Evolutionary conservation across 148 eudicot genomes (phyloP), one percentile per base, ranked within the genome.

Genomic region (Rhododendron vialii): DNA sequence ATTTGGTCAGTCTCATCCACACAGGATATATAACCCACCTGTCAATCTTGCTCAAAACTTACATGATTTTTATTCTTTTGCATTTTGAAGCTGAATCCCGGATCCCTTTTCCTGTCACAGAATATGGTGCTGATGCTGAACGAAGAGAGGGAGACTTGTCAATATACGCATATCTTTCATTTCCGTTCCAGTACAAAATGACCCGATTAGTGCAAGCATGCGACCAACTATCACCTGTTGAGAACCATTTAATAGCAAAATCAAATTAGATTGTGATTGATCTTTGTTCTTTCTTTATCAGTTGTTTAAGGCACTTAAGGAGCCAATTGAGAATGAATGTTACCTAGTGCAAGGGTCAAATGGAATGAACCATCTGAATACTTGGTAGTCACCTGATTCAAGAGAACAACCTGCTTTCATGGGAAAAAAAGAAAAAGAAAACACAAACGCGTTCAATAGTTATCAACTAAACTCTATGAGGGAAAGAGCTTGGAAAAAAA

Each of bases 151-250:
- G 95, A 18, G 99, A 97, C 86, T 97, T 97, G 89, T 97, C 99
- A 17, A 97, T 87, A 84, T 94, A 91, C 38, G 95, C 98, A 82
- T 89, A 88, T 67, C 98, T 91, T 83, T 94, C 95, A 47, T 94
- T 87, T 36, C 90, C 96, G 20, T 93, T 93, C 99, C 98, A 95
- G 93, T 92, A 89, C 89, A 97, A 90, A 88, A 97, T 93, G 82
- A 97, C 82, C 82, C 99, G 93, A 78, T 95, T 95, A 33, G 99
- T 97, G 90, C 95, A 89, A 59, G 99, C 95, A 85, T 97, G 99
- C 17, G 99, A 92, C 99, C 98, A 97, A 75, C 98, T 94, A 86
- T 97, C 99, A 82, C 99, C 98, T 96, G 92, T 81, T 78, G 41
- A 85, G 57, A 79, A 82, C 35, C 61, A 80, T 75, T 67, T n/a